Percentiles rank a stretch among this genome's conserved stretches.
Evolutionary conservation across 805 yeast genomes (phyloP).

Genomic region (Metschnikowia kofuensis): DNA sequence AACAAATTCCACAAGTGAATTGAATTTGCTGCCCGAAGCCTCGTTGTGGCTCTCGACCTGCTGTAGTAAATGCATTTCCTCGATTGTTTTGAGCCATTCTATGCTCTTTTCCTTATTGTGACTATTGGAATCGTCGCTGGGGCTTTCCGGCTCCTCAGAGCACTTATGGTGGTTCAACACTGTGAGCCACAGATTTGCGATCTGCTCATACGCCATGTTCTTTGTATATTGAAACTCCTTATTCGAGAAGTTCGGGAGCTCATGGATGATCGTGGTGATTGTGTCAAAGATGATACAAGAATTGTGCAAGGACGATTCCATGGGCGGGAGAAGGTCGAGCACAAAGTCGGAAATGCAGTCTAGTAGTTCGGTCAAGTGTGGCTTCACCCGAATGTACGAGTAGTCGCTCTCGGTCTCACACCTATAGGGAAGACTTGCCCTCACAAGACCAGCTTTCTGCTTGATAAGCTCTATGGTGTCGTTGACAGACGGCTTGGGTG

Average conservation of each 20-base stretch:
- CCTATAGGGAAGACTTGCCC: slow-evolving; percentile 63
- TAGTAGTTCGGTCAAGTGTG: slow-evolving; percentile 64
- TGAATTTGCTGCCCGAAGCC: slow-evolving; percentile 39
- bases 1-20: slow-evolving; percentile 43
- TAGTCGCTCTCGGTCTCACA: slow-evolving; percentile 74
- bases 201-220: slow-evolving; percentile 56
- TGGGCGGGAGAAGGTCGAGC: slow-evolving; percentile 68
- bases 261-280: slow-evolving; percentile 57
- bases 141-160: slow-evolving; percentile 18
- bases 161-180: slow-evolving; percentile 34
- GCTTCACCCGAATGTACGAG: slow-evolving; percentile 70
- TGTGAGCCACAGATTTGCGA: slow-evolving; percentile 58
- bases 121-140: slow-evolving; percentile 4
- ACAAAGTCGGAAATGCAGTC: slow-evolving; percentile 72
- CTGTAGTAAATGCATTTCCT: slow-evolving; percentile 37
- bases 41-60: slow-evolving; percentile 47
- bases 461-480: slow-evolving; percentile 51
- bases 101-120: slow-evolving; percentile 16
- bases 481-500: slow-evolving; percentile 58
- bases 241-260: slow-evolving; percentile 64
- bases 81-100: slow-evolving; percentile 29
- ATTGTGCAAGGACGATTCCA: slow-evolving; percentile 50
- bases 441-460: slow-evolving; percentile 43
- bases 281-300: slow-evolving; percentile 62
- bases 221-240: slow-evolving; percentile 52